These are phyloP conservation scores for Rutstroemia sydowiana DNA, from an alignment of 2,329 filamentous ascomycete genomes.

Conservation along the genomic window DNA sequence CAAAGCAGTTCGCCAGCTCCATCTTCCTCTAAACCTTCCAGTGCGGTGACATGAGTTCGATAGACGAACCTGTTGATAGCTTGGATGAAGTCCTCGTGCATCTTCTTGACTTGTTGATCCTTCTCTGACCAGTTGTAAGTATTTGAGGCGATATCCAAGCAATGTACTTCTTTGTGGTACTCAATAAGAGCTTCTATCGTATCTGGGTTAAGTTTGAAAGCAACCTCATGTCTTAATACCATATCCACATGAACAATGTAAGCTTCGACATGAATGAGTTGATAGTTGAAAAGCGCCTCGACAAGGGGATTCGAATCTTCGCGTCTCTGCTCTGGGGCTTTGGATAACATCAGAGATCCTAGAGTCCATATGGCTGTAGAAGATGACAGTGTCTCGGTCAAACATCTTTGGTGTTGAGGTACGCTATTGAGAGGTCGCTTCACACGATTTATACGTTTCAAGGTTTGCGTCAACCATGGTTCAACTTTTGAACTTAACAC, in stretches of 20 bases:
- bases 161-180: constrained; percentile 95
- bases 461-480: constrained; percentile 90
- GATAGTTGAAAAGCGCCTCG: constrained; percentile 86
- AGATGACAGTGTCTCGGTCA: constrained; percentile 89
- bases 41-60: constrained; percentile 76
- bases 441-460: constrained; percentile 93
- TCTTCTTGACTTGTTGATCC: constrained; percentile 90
- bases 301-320: constrained; percentile 75
- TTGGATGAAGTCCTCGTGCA: constrained; percentile 94
- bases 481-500: constrained; percentile 88
- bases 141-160: constrained; percentile 77
- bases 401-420: constrained; percentile 87
- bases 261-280: constrained; percentile 87
- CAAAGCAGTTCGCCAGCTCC: constrained; percentile 88
- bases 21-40: constrained; percentile 95
- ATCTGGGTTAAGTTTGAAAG: constrained; percentile 92
- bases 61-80: constrained; percentile 97
- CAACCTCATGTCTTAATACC: constrained; percentile 95
- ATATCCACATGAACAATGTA: constrained; percentile 99
- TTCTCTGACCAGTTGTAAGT: constrained; percentile 97
- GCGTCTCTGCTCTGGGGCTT: constrained; percentile 79
- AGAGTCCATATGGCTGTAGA: constrained; percentile 90
- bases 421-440: constrained; percentile 98
- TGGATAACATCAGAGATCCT: constrained; percentile 85
- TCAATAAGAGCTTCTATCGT: constrained; percentile 90